Evolutionary conservation across 306 rosid genomes (phyloP).

Genomic region (Morella rubra): DNA sequence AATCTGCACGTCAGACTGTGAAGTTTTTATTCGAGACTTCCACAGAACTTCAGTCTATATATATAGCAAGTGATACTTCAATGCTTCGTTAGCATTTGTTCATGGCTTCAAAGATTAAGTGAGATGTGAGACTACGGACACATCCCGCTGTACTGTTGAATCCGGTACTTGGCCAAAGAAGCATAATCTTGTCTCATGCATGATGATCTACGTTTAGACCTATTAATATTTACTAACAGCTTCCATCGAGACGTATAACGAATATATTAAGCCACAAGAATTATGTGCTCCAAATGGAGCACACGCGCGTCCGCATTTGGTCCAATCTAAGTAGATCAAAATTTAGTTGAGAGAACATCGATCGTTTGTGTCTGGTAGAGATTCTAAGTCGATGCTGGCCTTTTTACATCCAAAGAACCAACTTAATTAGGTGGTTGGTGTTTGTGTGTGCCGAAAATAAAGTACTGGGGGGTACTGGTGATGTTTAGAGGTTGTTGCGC

Average conservation of each 20-base stretch:
- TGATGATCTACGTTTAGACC: not conserved
- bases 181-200: no score
- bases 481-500: conserved; percentile 25
- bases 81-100: no score
- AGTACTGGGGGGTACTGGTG: conserved; percentile 5
- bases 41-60: no score
- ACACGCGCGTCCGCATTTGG: conserved; percentile 29
- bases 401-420: conserved; percentile 22
- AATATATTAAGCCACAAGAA: not conserved
- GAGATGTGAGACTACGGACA: no score
- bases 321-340: conserved; percentile 32
- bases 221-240: not conserved
- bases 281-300: conserved; percentile 34
- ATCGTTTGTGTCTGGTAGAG: conserved; percentile 22
- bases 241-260: not conserved
- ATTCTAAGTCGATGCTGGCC: conserved; percentile 24
- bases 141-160: no score
- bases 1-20: no score
- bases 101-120: no score
- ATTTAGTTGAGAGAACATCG: conserved; percentile 33
- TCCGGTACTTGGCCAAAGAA: no score
- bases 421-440: conserved; percentile 38
- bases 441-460: not conserved
- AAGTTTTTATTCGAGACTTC: no score
- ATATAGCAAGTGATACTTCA: no score